A percentile compares a stretch with the other conserved stretches of the same genome.
phyloP scores from a whole-genome alignment of 2,329 filamentous ascomycete species.

The Verticillium longisporum region DNA sequence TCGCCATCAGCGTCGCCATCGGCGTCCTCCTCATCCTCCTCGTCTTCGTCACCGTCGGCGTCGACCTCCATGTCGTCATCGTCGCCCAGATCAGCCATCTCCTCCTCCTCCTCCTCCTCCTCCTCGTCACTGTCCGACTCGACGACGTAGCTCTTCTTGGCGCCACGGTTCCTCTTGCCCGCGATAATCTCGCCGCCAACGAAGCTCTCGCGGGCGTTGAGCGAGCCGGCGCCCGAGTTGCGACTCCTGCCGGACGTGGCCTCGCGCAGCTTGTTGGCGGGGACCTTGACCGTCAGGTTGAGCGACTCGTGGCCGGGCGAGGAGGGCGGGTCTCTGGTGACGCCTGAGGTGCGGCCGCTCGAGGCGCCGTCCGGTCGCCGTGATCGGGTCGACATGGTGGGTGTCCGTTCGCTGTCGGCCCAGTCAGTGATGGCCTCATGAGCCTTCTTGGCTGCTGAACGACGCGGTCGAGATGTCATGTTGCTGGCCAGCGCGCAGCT shows the following conservation, averaged over 20 bases:
- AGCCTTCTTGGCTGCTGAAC: constrained; percentile 34
- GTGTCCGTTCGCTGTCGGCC: constrained; percentile 38
- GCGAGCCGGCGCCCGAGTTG: constrained; percentile 18
- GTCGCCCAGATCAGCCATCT: constrained; percentile 22
- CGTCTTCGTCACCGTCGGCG: constrained; percentile 18
- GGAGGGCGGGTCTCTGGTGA: constrained; percentile 36
- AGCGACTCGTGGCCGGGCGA: constrained; percentile 39
- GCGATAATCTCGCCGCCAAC: constrained; percentile 39
- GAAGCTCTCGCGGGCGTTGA: constrained; percentile 27
- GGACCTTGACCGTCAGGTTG: constrained; percentile 45
- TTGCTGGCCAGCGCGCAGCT: constrained; percentile 5
- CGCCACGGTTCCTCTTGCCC: constrained; percentile 45
- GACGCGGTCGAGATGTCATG: constrained; percentile 43
- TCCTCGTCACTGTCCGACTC: constrained; percentile 46
- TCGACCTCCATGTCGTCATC: too few species aligned
- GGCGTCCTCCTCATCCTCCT: constrained; percentile 20
- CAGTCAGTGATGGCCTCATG: constrained; percentile 36
- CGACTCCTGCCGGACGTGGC: constrained; percentile 33
- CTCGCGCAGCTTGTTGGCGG: constrained; percentile 45
- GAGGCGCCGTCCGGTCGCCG: constrained; percentile 37
- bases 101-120: constrained; percentile 32
- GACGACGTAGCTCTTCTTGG: constrained; percentile 54
- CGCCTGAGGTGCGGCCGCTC: constrained; percentile 4
- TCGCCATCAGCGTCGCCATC: constrained; percentile 31
- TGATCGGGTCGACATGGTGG: constrained; percentile 42